Evolutionary conservation across 2,329 filamentous ascomycete species (phyloP), one percentile per base, ranked within the genome.

Genomic region (Helotiales sp.): DNA sequence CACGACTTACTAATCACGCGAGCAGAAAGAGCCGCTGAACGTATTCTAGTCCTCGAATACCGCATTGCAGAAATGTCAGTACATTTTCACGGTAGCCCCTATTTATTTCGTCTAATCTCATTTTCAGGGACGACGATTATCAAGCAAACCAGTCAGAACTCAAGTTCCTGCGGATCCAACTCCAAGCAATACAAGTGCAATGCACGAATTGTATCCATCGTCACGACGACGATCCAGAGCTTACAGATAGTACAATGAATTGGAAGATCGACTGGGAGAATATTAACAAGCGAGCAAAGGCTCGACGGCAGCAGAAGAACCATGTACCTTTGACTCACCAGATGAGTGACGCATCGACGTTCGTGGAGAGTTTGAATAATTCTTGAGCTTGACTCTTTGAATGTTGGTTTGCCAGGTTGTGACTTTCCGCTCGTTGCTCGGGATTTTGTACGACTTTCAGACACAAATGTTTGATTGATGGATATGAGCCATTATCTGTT

Each of bases 181-280:
- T 89, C 69, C 86, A 88, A 70, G 86, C 85, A 24, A 84, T 90
- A 71, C 87, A 90, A 79, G 84, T 88, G 20, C 85, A 87, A 71
- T 84, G 84, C 74, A 80, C 80, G 40, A 76, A 77, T 69, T 80
- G 82, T 67, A 76, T 84, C n/a, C 79, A 84, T 20, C 66, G 80
- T 50, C 82, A 83, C 65, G 81, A 82, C 1, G 85, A 89, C 75
- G 85, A 89, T 75, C 80, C 82, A 30, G 87, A 89, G 67, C 82
- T 90, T 37, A 80, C 83, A 68, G 82, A 84, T 69, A 87, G 86
- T 76, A 89, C 90, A 70, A 79, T 82, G 66, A 83, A 83, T 69
- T 90, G 88, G 85, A 89, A 88, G 77, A 77, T 83, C 34, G 87
- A 89, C 73, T 90, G 86, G 83, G 78, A 81, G 10, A 76, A 78